Conservation (phyloP, 805 yeast genomes). For the Lipomyces anomalus region DNA sequence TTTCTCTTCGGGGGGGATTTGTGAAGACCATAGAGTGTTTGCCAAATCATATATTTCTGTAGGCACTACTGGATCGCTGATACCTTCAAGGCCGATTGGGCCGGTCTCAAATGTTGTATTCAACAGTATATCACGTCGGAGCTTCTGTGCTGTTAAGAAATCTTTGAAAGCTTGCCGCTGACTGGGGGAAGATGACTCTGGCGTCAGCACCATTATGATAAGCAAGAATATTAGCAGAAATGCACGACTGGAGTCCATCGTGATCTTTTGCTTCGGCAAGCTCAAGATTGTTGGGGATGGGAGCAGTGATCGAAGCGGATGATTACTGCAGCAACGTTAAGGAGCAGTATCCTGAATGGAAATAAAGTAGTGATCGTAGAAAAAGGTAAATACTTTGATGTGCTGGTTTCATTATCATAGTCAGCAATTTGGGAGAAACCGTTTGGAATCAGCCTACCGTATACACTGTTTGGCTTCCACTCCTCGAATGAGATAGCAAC, state of each 20-base stretch:
- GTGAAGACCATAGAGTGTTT: conserved; percentile 46
- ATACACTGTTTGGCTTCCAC: no score
- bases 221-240: conserved; percentile 20
- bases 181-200: conserved; percentile 19
- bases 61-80: conserved; percentile 47
- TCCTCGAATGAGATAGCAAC: no score
- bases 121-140: conserved; percentile 14
- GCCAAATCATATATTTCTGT: conserved; percentile 47
- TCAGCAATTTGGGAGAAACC: no score
- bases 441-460: no score
- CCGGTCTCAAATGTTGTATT: conserved; percentile 20
- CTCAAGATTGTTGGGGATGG: background rate
- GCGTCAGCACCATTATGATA: conserved; percentile 21
- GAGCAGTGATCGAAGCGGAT: background rate
- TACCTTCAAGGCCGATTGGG: conserved; percentile 21
- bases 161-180: conserved; percentile 21
- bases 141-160: conserved; percentile 12
- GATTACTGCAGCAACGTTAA: no score
- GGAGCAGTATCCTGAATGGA: no score
- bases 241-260: conserved; percentile 20
- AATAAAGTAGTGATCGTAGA: no score
- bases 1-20: conserved; percentile 28
- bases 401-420: no score
- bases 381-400: no score
- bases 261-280: no score